phyloP scores from a whole-genome alignment of 75 land plant species.

The Sequoiadendron giganteum region DNA sequence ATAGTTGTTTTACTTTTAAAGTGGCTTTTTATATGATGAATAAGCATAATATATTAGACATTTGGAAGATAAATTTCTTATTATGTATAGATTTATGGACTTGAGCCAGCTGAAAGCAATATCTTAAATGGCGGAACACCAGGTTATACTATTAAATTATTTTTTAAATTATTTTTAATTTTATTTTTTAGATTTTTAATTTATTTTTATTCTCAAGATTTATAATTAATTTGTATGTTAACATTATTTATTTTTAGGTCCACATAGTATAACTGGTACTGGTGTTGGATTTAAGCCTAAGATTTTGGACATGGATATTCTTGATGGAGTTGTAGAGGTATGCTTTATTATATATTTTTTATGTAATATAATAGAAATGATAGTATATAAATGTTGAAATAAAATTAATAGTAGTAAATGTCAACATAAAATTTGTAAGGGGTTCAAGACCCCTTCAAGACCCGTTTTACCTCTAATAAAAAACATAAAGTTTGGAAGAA shows the following conservation, averaged over 20 bases:
- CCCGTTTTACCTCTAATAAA: too few relatives aligned
- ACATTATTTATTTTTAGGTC: slow-evolving; percentile 33
- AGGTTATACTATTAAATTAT: slow-evolving; percentile 35
- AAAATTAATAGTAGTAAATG: too few relatives aligned
- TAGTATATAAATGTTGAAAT: not conserved
- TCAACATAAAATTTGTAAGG: too few relatives aligned
- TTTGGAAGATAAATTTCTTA: not conserved
- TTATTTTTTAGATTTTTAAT: not conserved
- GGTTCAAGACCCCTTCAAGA: too few relatives aligned
- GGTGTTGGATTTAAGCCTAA: slow-evolving; percentile 86
- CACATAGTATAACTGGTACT: slow-evolving; percentile 79
- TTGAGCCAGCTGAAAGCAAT: slow-evolving; percentile 91
- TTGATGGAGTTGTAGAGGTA: slow-evolving; percentile 80
- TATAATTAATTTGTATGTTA: not conserved
- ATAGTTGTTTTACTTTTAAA: not conserved
- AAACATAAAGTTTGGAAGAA: too few relatives aligned
- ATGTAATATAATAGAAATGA: not conserved
- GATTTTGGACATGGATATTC: slow-evolving; percentile 74
- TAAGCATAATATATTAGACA: not conserved
- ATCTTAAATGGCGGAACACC: slow-evolving; percentile 83
- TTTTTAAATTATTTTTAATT: not conserved
- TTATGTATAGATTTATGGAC: slow-evolving; percentile 64
- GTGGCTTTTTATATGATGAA: not conserved
- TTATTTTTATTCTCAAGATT: not conserved
- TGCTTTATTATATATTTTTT: not conserved